phyloP scores from a whole-genome alignment of 345 rosid species.

The Cardamine occulta region DNA sequence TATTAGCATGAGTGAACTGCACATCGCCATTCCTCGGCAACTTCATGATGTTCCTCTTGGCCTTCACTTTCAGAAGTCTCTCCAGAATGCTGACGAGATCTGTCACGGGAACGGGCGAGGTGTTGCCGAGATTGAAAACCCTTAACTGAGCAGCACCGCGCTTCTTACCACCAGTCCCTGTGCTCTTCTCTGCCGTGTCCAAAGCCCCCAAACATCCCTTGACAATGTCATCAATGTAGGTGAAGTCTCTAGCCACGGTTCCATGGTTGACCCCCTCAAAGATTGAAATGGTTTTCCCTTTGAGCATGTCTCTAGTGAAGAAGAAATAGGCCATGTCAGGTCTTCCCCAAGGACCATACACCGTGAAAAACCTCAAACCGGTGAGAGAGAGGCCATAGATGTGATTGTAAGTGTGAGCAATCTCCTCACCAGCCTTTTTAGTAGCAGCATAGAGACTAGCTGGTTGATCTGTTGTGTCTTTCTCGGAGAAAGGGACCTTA shows the following conservation, averaged over 20 bases:
- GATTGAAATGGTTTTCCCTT: conserved; percentile 48
- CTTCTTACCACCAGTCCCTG: conserved; percentile 93
- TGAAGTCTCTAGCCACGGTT: conserved; percentile 55
- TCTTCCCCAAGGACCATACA: conserved; percentile 62
- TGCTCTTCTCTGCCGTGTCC: conserved; percentile 91
- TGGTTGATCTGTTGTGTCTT: conserved; percentile 54
- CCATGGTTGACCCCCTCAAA: conserved; percentile 52
- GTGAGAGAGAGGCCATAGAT: conserved; percentile 60
- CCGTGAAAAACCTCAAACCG: conserved; percentile 54
- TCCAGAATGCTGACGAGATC: conserved; percentile 81
- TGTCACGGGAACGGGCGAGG: conserved; percentile 82
- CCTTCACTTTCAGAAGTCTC: conserved; percentile 80
- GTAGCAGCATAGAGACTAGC: conserved; percentile 63
- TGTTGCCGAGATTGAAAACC: conserved; percentile 87
- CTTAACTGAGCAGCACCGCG: conserved; percentile 80
- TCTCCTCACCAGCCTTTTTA: conserved; percentile 61
- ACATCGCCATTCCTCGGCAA: conserved; percentile 89
- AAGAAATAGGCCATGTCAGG: conserved; percentile 66
- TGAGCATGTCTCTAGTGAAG: conserved; percentile 56
- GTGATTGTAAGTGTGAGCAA: conserved; percentile 61
- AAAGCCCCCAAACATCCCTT: conserved; percentile 86
- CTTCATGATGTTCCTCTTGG: conserved; percentile 77
- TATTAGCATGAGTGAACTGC: conserved; percentile 87
- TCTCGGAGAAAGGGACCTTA: conserved; percentile 59
- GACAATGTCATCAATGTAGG: conserved; percentile 83